Evolutionary conservation across 1,284 basidiomycete species (phyloP), one percentile per base, ranked within the genome.

Genomic region (Schizophyllum commune): DNA sequence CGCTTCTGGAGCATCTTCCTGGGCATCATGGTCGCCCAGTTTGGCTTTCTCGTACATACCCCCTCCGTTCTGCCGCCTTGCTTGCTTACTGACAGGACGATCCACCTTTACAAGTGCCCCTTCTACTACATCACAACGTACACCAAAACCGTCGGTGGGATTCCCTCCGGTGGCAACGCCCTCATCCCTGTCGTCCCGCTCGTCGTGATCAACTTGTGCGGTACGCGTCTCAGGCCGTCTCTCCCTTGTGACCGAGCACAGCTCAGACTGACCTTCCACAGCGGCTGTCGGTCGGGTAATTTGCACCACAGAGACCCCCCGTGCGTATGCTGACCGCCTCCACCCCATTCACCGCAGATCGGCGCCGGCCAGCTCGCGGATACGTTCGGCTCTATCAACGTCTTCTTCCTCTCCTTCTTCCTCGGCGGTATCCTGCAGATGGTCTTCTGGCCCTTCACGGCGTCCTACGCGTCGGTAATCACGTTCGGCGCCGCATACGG

Each of bases 341-440:
- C 8, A 47, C 32, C 52, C 22, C 53, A 55, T 32, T 21, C 34
- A 33, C 22, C 55, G 3, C 58, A 68, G 67, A 68, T 69, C 39
- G n/a, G 64, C 19, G 65, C 68, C 20, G 69, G 69, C 3, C 64
- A 63, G 22, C 22, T 69, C 19, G 62, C 69, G 2, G 69, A 70
- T 58, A 59, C 58, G 17, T 64, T 69, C 56, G 69, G 69, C 6
- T 62, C 69, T 22, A 66, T 67, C 39, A 70, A 70, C 63, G 66
- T 68, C 64, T 69, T 70, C 60, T 69, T 70, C 56, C 58, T 60
- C 6, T 65, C 62, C 32, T 70, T 69, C 62, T 67, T 69, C 58
- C 60, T 70, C 54, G 69, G 69, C 47, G 68, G 67, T 52, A 64
- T 70, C 13, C 60, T 67, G 4, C 69, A 70, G 57, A 63, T 70